phyloP scores from a whole-genome alignment of 805 yeast species.

The Yamadazyma endophytica region DNA sequence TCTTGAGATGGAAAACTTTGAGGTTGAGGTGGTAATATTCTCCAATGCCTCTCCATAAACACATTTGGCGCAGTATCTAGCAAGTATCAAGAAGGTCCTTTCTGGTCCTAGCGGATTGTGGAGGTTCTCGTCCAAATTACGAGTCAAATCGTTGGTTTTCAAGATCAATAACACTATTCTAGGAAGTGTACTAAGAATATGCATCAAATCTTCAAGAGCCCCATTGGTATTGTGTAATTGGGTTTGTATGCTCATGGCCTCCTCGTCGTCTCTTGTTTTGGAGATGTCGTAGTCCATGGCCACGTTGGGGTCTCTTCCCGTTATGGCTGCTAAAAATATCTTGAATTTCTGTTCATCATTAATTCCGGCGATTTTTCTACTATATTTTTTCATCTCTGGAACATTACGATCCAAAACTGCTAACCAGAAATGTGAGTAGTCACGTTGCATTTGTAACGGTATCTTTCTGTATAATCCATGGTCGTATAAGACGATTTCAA shows the following conservation, averaged over 20 bases:
- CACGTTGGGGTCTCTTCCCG: constrained; percentile 84
- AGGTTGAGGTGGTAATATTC: constrained; percentile 14
- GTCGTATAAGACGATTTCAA: constrained; percentile 88
- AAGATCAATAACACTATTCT: constrained; percentile 78
- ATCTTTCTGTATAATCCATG: constrained; percentile 92
- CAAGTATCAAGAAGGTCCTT: constrained; percentile 83
- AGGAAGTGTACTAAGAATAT: constrained; percentile 74
- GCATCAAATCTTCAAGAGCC: constrained; percentile 71
- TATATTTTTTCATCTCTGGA: constrained; percentile 64
- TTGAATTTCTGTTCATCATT: constrained; percentile 69
- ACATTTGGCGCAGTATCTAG: constrained; percentile 79
- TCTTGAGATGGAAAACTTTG: constrained; percentile 17
- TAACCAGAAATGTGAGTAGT: constrained; percentile 90
- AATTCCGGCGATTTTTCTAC: constrained; percentile 75
- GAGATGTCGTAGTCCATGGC: constrained; percentile 63
- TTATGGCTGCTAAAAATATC: constrained; percentile 86
- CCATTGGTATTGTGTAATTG: constrained; percentile 57
- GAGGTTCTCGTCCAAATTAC: constrained; percentile 81
- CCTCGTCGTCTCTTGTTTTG: constrained; percentile 52
- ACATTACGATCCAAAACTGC: constrained; percentile 73
- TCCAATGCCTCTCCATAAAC: constrained; percentile 69
- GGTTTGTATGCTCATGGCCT: constrained; percentile 62
- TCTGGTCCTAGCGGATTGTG: constrained; percentile 83
- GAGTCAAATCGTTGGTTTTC: constrained; percentile 90
- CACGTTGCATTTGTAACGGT: constrained; percentile 68